These are phyloP conservation scores for Didymella glomerata DNA, from an alignment of 2,329 filamentous ascomycete genomes.

Conservation along the genomic window DNA sequence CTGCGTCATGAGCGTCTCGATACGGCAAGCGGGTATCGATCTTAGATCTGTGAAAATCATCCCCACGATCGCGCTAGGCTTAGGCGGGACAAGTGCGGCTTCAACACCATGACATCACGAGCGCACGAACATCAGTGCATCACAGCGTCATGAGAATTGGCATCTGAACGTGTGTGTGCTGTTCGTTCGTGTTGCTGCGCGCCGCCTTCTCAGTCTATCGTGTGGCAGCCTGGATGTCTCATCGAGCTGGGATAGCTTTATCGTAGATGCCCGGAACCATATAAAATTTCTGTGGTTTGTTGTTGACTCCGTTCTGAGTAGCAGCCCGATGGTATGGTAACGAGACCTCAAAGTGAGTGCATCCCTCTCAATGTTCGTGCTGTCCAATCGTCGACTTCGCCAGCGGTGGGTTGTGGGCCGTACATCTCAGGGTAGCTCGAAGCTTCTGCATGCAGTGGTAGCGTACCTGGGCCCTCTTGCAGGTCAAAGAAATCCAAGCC, in stretches of 20 bases:
- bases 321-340: not conserved
- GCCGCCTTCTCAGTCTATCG: not conserved
- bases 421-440: slow-evolving; percentile 22
- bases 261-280: not conserved
- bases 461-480: slow-evolving; percentile 1
- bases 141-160: slow-evolving; percentile 22
- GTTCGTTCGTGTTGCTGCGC: slow-evolving; percentile 14
- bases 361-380: slow-evolving; percentile 29
- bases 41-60: slow-evolving; percentile 24
- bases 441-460: slow-evolving; percentile 17
- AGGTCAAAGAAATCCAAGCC: slow-evolving; percentile 34
- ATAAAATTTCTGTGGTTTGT: not conserved
- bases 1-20: slow-evolving; percentile 47
- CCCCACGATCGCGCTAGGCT: slow-evolving; percentile 27
- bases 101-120: slow-evolving; percentile 18
- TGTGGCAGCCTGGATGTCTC: not conserved
- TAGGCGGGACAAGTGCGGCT: slow-evolving; percentile 6
- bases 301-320: not conserved
- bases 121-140: slow-evolving; percentile 19
- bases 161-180: not conserved
- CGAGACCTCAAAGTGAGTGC: slow-evolving; percentile 15
- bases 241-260: no score
- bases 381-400: slow-evolving; percentile 35
- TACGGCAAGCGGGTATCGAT: slow-evolving; percentile 30
- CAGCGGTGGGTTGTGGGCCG: slow-evolving; percentile 11